Conservation (phyloP, 805 yeast species). For the Yarrowia sp. region DNA sequence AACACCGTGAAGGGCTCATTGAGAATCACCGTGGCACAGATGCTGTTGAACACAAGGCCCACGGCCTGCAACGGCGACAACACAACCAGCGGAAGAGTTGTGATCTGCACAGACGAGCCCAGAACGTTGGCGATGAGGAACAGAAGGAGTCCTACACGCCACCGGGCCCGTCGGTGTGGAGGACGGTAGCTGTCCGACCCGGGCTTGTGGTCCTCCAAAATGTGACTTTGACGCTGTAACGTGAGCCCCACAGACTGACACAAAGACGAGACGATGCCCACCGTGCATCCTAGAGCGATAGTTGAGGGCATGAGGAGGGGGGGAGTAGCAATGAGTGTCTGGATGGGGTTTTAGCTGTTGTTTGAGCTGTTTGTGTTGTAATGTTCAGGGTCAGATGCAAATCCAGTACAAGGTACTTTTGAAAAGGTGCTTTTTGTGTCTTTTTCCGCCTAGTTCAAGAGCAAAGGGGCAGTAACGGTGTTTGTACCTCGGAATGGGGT, state of each 20-base stretch:
- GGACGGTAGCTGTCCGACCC: slow-evolving; percentile 51
- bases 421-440: too few species aligned
- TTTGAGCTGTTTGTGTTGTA: too few species aligned
- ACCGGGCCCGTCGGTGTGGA: slow-evolving; percentile 53
- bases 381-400: too few species aligned
- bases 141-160: slow-evolving; percentile 76
- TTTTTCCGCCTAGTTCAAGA: too few species aligned
- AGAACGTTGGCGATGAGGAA: slow-evolving; percentile 76
- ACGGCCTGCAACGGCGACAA: slow-evolving; percentile 84
- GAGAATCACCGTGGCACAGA: slow-evolving; percentile 71
- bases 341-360: not conserved
- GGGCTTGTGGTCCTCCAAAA: slow-evolving; percentile 46
- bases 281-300: slow-evolving; percentile 59
- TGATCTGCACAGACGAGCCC: slow-evolving; percentile 83
- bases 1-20: slow-evolving; percentile 68
- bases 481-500: too few species aligned
- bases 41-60: slow-evolving; percentile 85
- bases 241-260: slow-evolving; percentile 83
- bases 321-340: not conserved
- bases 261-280: slow-evolving; percentile 77
- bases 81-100: slow-evolving; percentile 81
- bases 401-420: too few species aligned
- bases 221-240: slow-evolving; percentile 78
- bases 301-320: slow-evolving; percentile 1
- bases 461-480: too few species aligned